Evolutionary conservation across 306 rosid species (phyloP), one percentile per base, ranked within the genome.

Genomic region (Purshia tridentata): DNA sequence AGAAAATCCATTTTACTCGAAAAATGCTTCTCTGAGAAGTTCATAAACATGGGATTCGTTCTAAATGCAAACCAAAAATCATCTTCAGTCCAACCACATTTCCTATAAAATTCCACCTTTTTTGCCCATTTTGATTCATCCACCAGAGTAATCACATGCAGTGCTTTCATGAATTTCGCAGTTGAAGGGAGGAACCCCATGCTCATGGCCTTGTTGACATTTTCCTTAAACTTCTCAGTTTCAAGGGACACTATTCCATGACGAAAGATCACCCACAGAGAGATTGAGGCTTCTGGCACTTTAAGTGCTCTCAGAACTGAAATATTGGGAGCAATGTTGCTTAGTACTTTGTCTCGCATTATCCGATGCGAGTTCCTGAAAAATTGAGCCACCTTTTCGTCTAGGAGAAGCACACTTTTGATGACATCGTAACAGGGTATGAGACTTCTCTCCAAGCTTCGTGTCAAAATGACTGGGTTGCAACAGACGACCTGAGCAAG

Each of bases 81-180:
- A 40, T 75, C 80, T 52, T 61, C 42, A 7, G 85, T 68, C 80
- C 77, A 76, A 39, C 86, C 78, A 76, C 81, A 79, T 45, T 68
- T 82, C 72, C 10, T 76, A 48, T 59, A 74, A 44, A 57, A 39
- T 63, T 65, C 56, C 47, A 79, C 12, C 35, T 67, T 72, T n/a
- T n/a, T n/a, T n/a, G n/a, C 50, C 85, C 82, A 65, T 8, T 4
- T 39, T 1, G 53, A 58, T 55, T 67, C 41, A 51, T 47, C 55
- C 52, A 39, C 12, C 40, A 4, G 42, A 5, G 44, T 40, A 23
- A 72, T n/a, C 23, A 58, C 83, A 15, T 42, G 14, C 16, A 86
- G 8, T 4, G 87, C 85, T 55, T 18, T 11, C 52, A 79, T 63
- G 63, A 79, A 85, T 18, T 15, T 48, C 1, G 50, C 0, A 53